Base-by-base conservation (phyloP, 2,329 filamentous ascomycete genomes). In the Fusarium sp. region DNA sequence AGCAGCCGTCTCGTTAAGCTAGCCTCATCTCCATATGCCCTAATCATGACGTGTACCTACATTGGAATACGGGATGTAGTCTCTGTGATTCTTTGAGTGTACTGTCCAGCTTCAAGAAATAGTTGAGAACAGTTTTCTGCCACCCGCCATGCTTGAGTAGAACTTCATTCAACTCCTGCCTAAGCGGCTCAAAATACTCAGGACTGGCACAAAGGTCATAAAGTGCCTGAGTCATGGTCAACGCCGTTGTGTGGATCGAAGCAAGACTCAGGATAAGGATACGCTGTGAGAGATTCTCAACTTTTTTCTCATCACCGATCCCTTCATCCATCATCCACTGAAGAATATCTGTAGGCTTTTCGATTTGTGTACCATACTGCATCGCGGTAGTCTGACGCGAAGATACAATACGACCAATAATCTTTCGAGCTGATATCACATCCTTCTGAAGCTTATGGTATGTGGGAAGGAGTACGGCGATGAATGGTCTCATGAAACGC, bases 251-350 rank as follows among this genome's bases (percentile, higher is more conserved):
- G 10, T 44, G 39, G 6, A 54, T 44, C 15, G 50, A 54, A 14
- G 50, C 50, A 5, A 54, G 28, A 36, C 50, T 54, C 28, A 54
- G 11, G 19, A 54, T 44, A 21, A 54, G 28, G 5, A 38, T 44
- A 14, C 50, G 28, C 15, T 44, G 50, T 15, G 50, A 19, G 7
- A 54, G 28, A 21, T 54, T 54, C 7, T 54, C 40, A 2, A 31
- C 26, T 38, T 14, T 15, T 13, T 26, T 36, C 26, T 54, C 50
- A 14, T 24, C 3, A 17, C 39, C 39, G 1, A 10, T 44, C 2
- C 39, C 50, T 21, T 40, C 10, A 6, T 54, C 50, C 15, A 44
- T 45, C 28, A 54, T 54, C 50, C 50, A 54, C 19, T 54, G 50
- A 5, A 54, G 39, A 24, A 54, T 44, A 14, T 54, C 40, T 44